Evolutionary conservation across 805 yeast species (phyloP).

Genomic region (Lachancea kluyveri): DNA sequence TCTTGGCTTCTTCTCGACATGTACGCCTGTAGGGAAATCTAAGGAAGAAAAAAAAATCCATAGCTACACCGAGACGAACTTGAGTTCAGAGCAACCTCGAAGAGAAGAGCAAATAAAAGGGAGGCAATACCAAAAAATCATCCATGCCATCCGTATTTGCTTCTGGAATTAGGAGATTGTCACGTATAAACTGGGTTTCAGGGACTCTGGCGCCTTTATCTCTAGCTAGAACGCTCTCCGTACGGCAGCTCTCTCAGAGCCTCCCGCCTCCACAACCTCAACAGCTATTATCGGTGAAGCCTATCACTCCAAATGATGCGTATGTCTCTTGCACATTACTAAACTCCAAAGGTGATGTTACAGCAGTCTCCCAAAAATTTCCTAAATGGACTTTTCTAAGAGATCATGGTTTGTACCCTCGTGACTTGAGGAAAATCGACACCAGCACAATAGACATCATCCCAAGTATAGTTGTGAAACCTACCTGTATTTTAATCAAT

Average conservation of each 20-base stretch:
- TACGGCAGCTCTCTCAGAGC: conserved; percentile 1
- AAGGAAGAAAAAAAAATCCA: too few relatives aligned
- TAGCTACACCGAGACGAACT: too few relatives aligned
- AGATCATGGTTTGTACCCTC: conserved; percentile 70
- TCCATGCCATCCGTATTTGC: too few relatives aligned
- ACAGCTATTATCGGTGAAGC: conserved; percentile 26
- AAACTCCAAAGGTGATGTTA: conserved; percentile 65
- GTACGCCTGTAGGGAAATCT: too few relatives aligned
- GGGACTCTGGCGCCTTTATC: too few relatives aligned
- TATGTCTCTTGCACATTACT: conserved; percentile 74
- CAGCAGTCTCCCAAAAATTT: conserved; percentile 71
- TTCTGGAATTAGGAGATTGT: too few relatives aligned
- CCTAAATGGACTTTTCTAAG: conserved; percentile 71
- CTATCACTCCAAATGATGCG: conserved; percentile 39
- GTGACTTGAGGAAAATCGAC: conserved; percentile 81
- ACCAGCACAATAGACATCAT: conserved; percentile 73
- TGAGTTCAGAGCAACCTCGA: too few relatives aligned
- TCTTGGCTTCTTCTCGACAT: too few relatives aligned
- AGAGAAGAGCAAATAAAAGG: too few relatives aligned
- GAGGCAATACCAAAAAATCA: too few relatives aligned
- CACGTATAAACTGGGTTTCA: too few relatives aligned
- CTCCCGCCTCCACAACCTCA: conserved; percentile 1
- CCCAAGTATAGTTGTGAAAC: conserved; percentile 80
- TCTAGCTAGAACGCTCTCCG: too few relatives aligned
- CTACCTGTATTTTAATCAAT: conserved; percentile 71